Evolutionary conservation across 192 early-diverging fungal genomes (phyloP), one percentile per base, ranked within the genome.

Genomic region (Coemansia sp.): DNA sequence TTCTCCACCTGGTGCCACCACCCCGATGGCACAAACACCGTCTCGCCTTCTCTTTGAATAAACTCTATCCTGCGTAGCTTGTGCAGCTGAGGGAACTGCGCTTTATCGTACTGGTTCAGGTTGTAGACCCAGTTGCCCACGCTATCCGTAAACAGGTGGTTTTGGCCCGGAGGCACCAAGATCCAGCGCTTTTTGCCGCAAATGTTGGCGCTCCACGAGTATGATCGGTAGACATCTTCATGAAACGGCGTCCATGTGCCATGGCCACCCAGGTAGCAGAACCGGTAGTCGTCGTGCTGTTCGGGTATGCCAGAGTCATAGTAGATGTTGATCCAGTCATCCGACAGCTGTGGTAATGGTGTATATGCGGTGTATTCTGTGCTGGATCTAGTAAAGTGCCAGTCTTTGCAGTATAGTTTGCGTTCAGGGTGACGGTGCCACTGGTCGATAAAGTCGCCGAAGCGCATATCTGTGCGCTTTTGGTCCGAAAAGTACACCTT

Each of bases 1-100:
- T 90, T 90, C 42, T 74, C 70, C 10, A 88, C 86, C 55, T 87
- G 85, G 77, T 90, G 88, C 68, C 79, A 87, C 88, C 88, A 90
- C 11, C 83, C 82, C 3, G 82, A 81, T 6, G 88, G 88, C 3
- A 90, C 86, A 74, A 88, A 90, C 7, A 90, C 49, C 1, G 85
- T 86, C 49, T 88, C 80, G 18, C 88, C 88, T 13, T 80, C 70
- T 3, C 67, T 16, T 47, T 90, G 88, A 55, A 79, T 78, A 8
- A 87, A 39, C 7, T 81, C 75, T 5, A 85, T 58, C 1, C 58
- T 61, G 12, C 71, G 57, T 5, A 86, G 79, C 30, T 73, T 62
- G 8, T 47, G 6, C 36, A 85, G 81, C 2, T 58, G 45, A 6
- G 86, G 85, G 49, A 83, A 87, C 43, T 68, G 59, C 2, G 7